Conservation (phyloP, 140 eudicot genomes). For the Anethum foeniculum region DNA sequence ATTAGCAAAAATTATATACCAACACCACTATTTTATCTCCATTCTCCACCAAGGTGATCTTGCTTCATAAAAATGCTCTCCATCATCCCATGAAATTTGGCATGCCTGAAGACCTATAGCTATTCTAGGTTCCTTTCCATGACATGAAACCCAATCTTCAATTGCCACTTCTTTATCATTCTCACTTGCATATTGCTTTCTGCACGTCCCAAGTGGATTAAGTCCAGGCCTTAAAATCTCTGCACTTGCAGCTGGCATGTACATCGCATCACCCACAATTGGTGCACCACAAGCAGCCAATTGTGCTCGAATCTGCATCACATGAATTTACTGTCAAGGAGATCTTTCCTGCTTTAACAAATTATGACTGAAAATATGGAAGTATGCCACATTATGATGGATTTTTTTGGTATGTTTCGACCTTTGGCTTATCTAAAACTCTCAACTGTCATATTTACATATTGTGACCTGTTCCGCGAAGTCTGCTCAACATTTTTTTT, state of each 20-base stretch:
- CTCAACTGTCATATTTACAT: background rate
- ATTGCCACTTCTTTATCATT: slow-evolving; percentile 41
- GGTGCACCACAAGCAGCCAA: slow-evolving; percentile 95
- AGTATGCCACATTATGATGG: slow-evolving; percentile 3
- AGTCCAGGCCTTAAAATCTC: slow-evolving; percentile 50
- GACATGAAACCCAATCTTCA: slow-evolving; percentile 72
- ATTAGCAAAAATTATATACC: background rate
- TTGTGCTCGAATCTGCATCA: slow-evolving; percentile 81
- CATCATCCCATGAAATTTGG: slow-evolving; percentile 92
- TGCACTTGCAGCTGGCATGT: slow-evolving; percentile 77
- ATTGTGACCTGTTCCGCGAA: background rate
- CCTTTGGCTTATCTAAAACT: background rate
- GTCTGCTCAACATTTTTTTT: too few species aligned
- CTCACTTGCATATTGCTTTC: slow-evolving; percentile 34
- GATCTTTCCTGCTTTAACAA: background rate
- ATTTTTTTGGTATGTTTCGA: background rate
- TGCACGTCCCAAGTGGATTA: slow-evolving; percentile 58
- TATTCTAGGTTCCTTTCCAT: slow-evolving; percentile 80
- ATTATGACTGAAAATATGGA: background rate
- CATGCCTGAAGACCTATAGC: slow-evolving; percentile 92
- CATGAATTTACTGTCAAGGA: background rate
- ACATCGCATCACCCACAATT: slow-evolving; percentile 87
- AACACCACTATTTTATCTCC: slow-evolving; percentile 24
- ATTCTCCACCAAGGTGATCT: slow-evolving; percentile 94
- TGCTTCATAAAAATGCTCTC: slow-evolving; percentile 53